Evolutionary conservation across 192 early-diverging fungal species (phyloP), one percentile per base, ranked within the genome.

Genomic region (Coemansia reversa): DNA sequence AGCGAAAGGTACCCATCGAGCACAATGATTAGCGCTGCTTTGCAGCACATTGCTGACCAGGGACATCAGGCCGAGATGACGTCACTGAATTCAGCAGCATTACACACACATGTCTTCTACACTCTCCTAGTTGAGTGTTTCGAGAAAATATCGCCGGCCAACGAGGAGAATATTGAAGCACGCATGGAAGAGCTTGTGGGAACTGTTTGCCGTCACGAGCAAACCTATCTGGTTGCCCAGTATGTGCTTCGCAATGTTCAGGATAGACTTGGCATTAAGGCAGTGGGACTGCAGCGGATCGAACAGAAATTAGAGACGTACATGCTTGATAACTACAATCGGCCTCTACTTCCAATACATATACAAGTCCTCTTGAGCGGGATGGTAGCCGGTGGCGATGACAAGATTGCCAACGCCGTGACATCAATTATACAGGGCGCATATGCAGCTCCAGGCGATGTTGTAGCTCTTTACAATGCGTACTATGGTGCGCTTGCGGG

Each of bases 11-110:
- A 92, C 55, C 84, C 87, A 14, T 75, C 76, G n/a, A 86, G 88
- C 58, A 57, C 63, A 6, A 86, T 92, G 65, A 56, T 92, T 5
- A 86, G 85, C 48, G 82, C 82, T 49, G 83, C 85, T 11, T 85
- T 90, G 50, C 88, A 86, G 85, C 69, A 59, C 57, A 87, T 90
- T 58, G 81, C 88, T 14, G 85, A 89, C 62, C 64, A 80, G 24
- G 89, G 88, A 22, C 81, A 87, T 62, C 78, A 85, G 69, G 69
- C 81, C 7, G 90, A 92, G 64, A 85, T 90, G 65, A 81, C 87
- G 39, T 78, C 84, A 51, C 66, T 90, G 2, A 83, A 78, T 67
- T 86, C 88, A 32, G 87, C 90, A 8, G 85, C 89, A 24, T 81
- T 86, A 19, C 85, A 86, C 72, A 76, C 89, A 1, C 75, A 83